A percentile compares a stretch with the other conserved stretches of the same genome.
Conservation (phyloP, 2,329 filamentous ascomycete genomes). For the Thelonectria rubi region DNA sequence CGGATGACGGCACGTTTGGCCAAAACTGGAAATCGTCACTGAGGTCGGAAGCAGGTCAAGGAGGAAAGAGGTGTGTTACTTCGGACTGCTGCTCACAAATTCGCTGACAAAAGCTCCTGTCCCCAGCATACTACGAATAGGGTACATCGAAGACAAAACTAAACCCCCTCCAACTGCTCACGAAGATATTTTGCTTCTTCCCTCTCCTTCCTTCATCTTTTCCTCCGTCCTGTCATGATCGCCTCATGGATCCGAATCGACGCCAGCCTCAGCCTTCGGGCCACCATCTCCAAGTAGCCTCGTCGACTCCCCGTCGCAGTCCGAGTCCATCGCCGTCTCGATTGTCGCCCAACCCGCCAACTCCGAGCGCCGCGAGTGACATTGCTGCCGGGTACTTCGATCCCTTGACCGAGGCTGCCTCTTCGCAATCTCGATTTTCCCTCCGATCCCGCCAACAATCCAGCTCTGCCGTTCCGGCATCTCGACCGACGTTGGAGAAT, state of each 20-base stretch:
- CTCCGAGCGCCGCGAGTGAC: constrained; percentile 35
- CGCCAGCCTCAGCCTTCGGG: constrained; percentile 31
- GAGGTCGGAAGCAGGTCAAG: no score
- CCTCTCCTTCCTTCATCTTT: not conserved
- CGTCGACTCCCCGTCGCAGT: constrained; percentile 17
- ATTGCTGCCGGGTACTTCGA: constrained; percentile 40
- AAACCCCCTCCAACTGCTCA: not conserved
- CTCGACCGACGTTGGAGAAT: constrained; percentile 28
- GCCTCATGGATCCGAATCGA: constrained; percentile 36
- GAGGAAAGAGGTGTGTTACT: not conserved
- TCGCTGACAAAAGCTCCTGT: constrained; percentile 19
- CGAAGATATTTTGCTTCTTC: not conserved
- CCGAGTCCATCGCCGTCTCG: constrained; percentile 33
- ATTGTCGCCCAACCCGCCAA: constrained; percentile 13
- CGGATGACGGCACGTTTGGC: not conserved
- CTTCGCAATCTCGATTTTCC: constrained; percentile 37
- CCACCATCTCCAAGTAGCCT: constrained; percentile 26
- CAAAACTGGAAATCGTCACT: not conserved
- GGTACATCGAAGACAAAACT: constrained; percentile 2
- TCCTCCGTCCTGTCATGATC: constrained; percentile 22
- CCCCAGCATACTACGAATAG: not conserved
- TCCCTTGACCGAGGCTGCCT: constrained; percentile 33
- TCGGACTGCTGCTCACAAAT: not conserved
- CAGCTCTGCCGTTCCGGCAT: constrained; percentile 7
- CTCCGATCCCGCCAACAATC: constrained; percentile 25